Conservation (phyloP, 2,329 filamentous ascomycete genomes). For the Ilyonectria mors-panacis region DNA sequence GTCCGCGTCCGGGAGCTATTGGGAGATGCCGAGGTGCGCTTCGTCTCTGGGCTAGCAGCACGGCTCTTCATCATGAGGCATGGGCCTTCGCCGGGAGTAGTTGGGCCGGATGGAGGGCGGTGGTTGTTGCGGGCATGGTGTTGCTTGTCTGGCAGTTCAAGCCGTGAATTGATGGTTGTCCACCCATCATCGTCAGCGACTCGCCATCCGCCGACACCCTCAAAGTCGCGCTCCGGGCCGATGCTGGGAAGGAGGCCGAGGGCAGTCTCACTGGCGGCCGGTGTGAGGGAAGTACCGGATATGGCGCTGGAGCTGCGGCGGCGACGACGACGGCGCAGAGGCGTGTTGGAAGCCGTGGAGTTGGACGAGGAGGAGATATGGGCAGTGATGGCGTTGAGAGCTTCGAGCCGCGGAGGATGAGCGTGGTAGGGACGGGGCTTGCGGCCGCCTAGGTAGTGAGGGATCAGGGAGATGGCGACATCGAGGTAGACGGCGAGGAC, state of each 20-base stretch:
- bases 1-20: constrained; percentile 66
- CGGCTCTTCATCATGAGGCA: constrained; percentile 62
- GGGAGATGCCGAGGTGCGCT: constrained; percentile 50
- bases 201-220: constrained; percentile 73
- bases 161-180: constrained; percentile 67
- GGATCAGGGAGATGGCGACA: constrained; percentile 70
- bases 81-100: constrained; percentile 58
- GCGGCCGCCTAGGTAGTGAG: constrained; percentile 66
- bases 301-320: constrained; percentile 55
- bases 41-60: constrained; percentile 54
- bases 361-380: constrained; percentile 35
- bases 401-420: constrained; percentile 25
- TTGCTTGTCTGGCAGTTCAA: constrained; percentile 64
- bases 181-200: constrained; percentile 64
- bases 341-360: constrained; percentile 38
- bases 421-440: constrained; percentile 50
- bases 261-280: constrained; percentile 54
- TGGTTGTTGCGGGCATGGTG: constrained; percentile 58
- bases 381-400: constrained; percentile 19
- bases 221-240: constrained; percentile 70
- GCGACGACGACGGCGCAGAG: constrained; percentile 47
- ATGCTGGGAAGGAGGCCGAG: constrained; percentile 62
- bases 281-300: constrained; percentile 52
- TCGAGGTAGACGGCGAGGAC: constrained; percentile 75
- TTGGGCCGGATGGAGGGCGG: constrained; percentile 59